phyloP scores from a whole-genome alignment of 2,329 filamentous ascomycete genomes.

The Phyllosticta ampelicida region DNA sequence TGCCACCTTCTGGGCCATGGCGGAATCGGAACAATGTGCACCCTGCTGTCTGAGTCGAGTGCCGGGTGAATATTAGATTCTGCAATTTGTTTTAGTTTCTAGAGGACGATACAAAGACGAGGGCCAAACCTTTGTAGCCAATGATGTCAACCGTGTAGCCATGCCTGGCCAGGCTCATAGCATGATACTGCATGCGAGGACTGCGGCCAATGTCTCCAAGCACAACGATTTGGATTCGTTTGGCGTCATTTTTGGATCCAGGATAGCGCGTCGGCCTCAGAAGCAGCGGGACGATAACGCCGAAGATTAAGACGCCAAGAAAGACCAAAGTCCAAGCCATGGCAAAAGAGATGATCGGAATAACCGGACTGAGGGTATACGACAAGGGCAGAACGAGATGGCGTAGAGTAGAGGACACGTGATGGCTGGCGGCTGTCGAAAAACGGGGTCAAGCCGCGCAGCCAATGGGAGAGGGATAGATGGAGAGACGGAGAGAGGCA shows the following conservation, averaged over 20 bases:
- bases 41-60: slow-evolving; percentile 55
- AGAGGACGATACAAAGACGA: background rate
- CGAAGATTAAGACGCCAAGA: slow-evolving; percentile 33
- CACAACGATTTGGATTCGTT: slow-evolving; percentile 68
- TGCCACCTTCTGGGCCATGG: slow-evolving; percentile 56
- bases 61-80: slow-evolving; percentile 77
- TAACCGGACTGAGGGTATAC: background rate
- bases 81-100: slow-evolving; percentile 18
- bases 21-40: slow-evolving; percentile 60
- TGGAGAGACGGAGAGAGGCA: too few species aligned
- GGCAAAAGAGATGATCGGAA: background rate
- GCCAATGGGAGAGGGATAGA: background rate
- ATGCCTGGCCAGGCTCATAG: slow-evolving; percentile 76
- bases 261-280: slow-evolving; percentile 23
- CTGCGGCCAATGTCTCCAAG: slow-evolving; percentile 92
- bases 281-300: slow-evolving; percentile 39
- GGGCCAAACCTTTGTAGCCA: slow-evolving; percentile 62
- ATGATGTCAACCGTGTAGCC: slow-evolving; percentile 74
- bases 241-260: background rate
- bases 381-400: background rate
- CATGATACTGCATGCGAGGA: slow-evolving; percentile 98
- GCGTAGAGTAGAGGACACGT: slow-evolving; percentile 3
- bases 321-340: slow-evolving; percentile 24
- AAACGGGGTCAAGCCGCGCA: background rate
- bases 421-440: background rate